phyloP scores from a whole-genome alignment of 2,329 filamentous ascomycete species.

The Colletotrichum cuscutae region DNA sequence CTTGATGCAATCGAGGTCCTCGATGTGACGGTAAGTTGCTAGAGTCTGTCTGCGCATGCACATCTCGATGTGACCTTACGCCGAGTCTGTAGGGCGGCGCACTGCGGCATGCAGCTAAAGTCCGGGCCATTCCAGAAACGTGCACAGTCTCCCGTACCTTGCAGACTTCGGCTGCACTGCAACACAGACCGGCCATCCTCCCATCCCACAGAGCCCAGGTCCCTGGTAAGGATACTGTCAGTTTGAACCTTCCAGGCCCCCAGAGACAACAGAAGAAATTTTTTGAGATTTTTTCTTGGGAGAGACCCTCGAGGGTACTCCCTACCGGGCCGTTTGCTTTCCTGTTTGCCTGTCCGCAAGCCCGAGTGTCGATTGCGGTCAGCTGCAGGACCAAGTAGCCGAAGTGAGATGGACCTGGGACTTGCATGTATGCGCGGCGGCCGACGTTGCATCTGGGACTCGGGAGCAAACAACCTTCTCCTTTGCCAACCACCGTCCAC shows the following conservation, averaged over 20 bases:
- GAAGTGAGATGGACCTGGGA: neutral
- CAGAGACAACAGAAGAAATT: neutral
- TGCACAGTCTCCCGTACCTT: conserved; percentile 33
- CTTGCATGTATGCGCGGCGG: conserved; percentile 2
- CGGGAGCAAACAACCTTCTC: conserved; percentile 10
- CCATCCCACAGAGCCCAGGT: conserved; percentile 25
- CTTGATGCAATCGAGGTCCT: neutral
- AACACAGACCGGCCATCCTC: conserved; percentile 19
- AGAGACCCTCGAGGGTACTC: neutral
- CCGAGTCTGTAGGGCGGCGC: neutral
- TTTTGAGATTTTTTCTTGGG: neutral
- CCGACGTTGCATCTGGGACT: conserved; percentile 17
- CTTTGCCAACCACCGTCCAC: neutral
- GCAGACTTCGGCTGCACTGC: conserved; percentile 30
- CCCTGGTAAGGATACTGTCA: conserved; percentile 15
- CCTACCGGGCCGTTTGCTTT: neutral
- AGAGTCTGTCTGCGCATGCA: neutral
- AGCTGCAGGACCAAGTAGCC: conserved; percentile 5
- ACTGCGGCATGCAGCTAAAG: conserved; percentile 11
- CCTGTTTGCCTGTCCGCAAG: neutral
- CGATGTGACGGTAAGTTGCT: neutral
- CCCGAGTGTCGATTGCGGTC: neutral
- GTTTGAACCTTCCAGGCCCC: neutral
- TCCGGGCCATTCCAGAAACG: conserved; percentile 26
- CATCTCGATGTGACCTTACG: neutral